Evolutionary conservation across 495 filamentous ascomycete genomes (phyloP).

Genomic region (Usnea hakonensis): DNA sequence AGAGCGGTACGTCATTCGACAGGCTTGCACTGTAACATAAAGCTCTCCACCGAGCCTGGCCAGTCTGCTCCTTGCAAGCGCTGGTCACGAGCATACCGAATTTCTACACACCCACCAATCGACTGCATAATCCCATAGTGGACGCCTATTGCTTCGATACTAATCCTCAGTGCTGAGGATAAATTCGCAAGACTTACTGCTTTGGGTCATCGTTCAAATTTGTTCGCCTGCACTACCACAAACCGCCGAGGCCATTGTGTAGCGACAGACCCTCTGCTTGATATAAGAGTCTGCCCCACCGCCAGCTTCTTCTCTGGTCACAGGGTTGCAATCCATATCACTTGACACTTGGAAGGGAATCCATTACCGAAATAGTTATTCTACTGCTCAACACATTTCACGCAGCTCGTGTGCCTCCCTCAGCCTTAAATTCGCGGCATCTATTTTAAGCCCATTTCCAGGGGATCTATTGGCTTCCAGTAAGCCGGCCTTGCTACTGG

Average conservation of each 20-base stretch:
- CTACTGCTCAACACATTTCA: too few species aligned
- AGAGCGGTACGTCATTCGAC: not conserved
- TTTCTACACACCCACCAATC: not conserved
- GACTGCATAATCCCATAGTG: not conserved
- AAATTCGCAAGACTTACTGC: not conserved
- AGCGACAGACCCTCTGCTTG: not conserved
- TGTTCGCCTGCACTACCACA: not conserved
- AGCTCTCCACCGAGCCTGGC: not conserved
- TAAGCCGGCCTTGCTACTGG: conserved; percentile 2
- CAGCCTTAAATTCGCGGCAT: not conserved
- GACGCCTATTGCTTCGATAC: not conserved
- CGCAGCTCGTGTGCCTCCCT: not conserved
- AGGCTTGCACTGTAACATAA: not conserved
- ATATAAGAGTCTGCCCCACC: not conserved
- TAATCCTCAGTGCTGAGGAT: not conserved
- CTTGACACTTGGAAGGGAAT: not conserved
- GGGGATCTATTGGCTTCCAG: conserved; percentile 9
- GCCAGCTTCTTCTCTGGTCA: not conserved
- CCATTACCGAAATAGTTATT: not conserved
- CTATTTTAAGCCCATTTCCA: not conserved
- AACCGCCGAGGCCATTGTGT: not conserved
- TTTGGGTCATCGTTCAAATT: conserved; percentile 11
- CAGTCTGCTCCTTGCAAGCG: not conserved
- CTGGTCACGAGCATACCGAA: not conserved
- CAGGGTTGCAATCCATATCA: not conserved